Evolutionary conservation across 2,329 filamentous ascomycete genomes (phyloP).

Genomic region (Monosporascus ibericus): DNA sequence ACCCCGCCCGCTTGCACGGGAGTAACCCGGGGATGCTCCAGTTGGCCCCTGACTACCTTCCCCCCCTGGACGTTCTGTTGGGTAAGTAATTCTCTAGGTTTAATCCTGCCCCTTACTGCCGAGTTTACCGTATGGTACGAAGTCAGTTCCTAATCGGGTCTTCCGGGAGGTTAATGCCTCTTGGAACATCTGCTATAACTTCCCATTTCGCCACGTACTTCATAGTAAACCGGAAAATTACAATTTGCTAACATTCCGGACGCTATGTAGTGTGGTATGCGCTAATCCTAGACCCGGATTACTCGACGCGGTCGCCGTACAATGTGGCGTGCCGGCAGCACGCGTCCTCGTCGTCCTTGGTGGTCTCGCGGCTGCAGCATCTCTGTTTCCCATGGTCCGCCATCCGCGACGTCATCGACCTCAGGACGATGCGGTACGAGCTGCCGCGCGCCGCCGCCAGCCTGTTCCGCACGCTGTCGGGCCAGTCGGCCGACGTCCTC

Average conservation of each 20-base stretch:
- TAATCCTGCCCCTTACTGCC: too few relatives aligned
- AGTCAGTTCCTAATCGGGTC: too few relatives aligned
- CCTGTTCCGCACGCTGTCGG: conserved; percentile 2
- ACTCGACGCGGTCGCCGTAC: too few relatives aligned
- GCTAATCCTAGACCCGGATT: neutral
- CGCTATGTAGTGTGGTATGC: neutral
- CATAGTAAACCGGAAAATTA: too few relatives aligned
- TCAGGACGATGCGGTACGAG: conserved; percentile 1
- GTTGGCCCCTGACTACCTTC: conserved; percentile 4
- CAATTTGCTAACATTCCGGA: too few relatives aligned
- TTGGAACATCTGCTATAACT: too few relatives aligned
- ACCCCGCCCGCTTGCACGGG: neutral
- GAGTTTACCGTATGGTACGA: too few relatives aligned
- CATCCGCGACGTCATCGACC: conserved; percentile 4
- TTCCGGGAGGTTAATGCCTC: too few relatives aligned
- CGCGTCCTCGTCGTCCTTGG: neutral
- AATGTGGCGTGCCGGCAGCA: neutral
- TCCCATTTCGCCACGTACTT: too few relatives aligned
- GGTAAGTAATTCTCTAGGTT: too few relatives aligned
- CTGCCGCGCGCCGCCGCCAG: conserved; percentile 3
- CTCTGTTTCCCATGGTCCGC: conserved; percentile 6
- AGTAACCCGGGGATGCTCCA: neutral
- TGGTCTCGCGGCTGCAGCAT: conserved; percentile 1
- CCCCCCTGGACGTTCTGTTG: conserved; percentile 4
- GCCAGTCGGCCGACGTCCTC: conserved; percentile 3